Base-by-base conservation (phyloP, 495 filamentous ascomycete species). In the Hypoxylon rickii region DNA sequence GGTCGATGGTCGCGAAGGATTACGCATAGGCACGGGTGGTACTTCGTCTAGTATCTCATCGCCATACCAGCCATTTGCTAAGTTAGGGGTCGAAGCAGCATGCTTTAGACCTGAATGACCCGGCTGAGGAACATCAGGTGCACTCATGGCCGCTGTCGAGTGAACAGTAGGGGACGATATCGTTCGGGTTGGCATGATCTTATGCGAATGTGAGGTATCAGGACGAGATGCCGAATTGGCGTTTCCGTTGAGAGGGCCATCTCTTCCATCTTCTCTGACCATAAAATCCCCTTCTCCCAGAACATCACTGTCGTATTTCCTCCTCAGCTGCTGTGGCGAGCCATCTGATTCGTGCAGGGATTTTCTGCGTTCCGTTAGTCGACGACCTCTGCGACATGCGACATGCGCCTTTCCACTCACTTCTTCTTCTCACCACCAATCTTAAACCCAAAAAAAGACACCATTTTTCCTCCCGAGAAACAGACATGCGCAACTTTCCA, bases 381-480 rank as follows among this genome's bases (percentile, higher is more conserved):
- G 17, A 47, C 40, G 16, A 34, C 19, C 31, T 38, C 24, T n/a
- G 33, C 2, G 22, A 32, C 46, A 31, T n/a, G 33, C 2, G 22
- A 32, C 46, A 31, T 16, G 12, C 7, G 12, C 21, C 39, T 16
- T 4, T 51, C 12, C 67, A 69, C 75, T 72, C 61, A 79, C 75
- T 77, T 79, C 65, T 79, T 79, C 62, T 73, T 78, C 34, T 70
- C 67, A 52, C 70, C 70, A 17, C 75, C 73, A 41, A 79, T 66
- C 61, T 73, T 76, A 57, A 77, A 67, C 42, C 76, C 76, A 57
- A 79, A 78, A 38, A 79, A 76, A 3, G 76, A 79, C 10, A 77
- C 74, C 76, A 79, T 79, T 36, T 75, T 66, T 32, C 42, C 44
- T 43, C 34, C 20, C 26, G 33, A 49, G 15, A 39, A 49, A 7